Evolutionary conservation across 2,329 filamentous ascomycete genomes (phyloP).

Genomic region (Pseudocercospora fijiensis): DNA sequence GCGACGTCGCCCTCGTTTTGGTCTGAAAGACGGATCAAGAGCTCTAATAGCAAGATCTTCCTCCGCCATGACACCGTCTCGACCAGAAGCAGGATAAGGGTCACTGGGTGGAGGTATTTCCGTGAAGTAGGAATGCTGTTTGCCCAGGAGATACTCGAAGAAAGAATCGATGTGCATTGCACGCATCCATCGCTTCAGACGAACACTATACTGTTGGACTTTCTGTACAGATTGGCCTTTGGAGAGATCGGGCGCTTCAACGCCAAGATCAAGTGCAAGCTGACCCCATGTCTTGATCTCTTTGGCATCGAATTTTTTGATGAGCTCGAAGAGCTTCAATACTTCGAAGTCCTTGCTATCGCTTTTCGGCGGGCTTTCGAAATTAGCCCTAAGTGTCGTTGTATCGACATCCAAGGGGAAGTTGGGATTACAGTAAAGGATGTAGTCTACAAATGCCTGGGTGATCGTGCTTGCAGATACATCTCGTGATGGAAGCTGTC

Average conservation of each 20-base stretch:
- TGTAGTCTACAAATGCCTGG: conserved; percentile 78
- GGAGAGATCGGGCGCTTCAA: conserved; percentile 75
- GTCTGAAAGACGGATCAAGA: conserved; percentile 71
- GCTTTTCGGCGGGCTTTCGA: conserved; percentile 77
- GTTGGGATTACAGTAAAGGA: conserved; percentile 86
- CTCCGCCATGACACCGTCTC: conserved; percentile 80
- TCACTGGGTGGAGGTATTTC: conserved; percentile 67
- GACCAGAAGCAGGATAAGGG: conserved; percentile 62
- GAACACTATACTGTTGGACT: conserved; percentile 89
- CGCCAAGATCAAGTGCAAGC: conserved; percentile 80
- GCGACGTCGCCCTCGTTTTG: conserved; percentile 59
- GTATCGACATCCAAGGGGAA: conserved; percentile 71
- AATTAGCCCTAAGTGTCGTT: conserved; percentile 68
- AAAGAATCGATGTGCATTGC: conserved; percentile 95
- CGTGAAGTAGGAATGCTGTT: conserved; percentile 75
- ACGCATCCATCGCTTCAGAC: conserved; percentile 94
- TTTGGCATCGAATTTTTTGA: conserved; percentile 72
- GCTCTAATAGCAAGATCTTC: conserved; percentile 87
- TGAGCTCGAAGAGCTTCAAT: conserved; percentile 73
- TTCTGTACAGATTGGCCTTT: conserved; percentile 84
- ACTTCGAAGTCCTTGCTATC: conserved; percentile 84
- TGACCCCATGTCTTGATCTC: conserved; percentile 94
- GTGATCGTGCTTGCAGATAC: conserved; percentile 72
- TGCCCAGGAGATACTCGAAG: conserved; percentile 82
- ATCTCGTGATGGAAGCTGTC: conserved; percentile 63